Evolutionary conservation across 345 rosid species (phyloP).

Genomic region (Capsella bursapastoris): DNA sequence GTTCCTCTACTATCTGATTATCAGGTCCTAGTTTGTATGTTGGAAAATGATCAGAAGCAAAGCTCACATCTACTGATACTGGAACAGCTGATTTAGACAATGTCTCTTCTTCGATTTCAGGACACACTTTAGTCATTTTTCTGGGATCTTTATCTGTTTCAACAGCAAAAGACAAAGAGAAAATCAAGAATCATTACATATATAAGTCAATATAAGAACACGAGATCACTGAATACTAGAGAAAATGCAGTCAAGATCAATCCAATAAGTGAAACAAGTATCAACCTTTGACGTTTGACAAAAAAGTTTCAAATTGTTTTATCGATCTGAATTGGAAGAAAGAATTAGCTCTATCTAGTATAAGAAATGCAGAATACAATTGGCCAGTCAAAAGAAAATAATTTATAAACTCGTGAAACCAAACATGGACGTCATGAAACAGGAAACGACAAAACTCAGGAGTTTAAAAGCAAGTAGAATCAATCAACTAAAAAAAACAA

Average conservation of each 20-base stretch:
- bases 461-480: conserved; percentile 35
- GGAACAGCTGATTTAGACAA: conserved; percentile 48
- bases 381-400: neutral
- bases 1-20: conserved; percentile 88
- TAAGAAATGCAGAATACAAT: conserved; percentile 13
- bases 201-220: conserved; percentile 18
- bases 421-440: conserved; percentile 34
- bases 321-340: conserved; percentile 6
- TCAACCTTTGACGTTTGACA: neutral
- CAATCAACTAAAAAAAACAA: conserved; percentile 8
- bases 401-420: conserved; percentile 1
- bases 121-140: conserved; percentile 46
- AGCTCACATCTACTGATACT: conserved; percentile 94
- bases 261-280: neutral
- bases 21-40: conserved; percentile 88
- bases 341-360: conserved; percentile 1
- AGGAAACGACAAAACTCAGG: conserved; percentile 41
- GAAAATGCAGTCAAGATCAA: neutral
- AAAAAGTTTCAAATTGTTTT: neutral
- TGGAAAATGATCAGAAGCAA: conserved; percentile 73
- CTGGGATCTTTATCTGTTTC: conserved; percentile 18
- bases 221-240: neutral
- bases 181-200: neutral
- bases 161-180: neutral
- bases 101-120: conserved; percentile 40